Evolutionary conservation across 192 early-diverging fungal genomes (phyloP), one percentile per base, ranked within the genome.

Genomic region (Coemansia sp.): DNA sequence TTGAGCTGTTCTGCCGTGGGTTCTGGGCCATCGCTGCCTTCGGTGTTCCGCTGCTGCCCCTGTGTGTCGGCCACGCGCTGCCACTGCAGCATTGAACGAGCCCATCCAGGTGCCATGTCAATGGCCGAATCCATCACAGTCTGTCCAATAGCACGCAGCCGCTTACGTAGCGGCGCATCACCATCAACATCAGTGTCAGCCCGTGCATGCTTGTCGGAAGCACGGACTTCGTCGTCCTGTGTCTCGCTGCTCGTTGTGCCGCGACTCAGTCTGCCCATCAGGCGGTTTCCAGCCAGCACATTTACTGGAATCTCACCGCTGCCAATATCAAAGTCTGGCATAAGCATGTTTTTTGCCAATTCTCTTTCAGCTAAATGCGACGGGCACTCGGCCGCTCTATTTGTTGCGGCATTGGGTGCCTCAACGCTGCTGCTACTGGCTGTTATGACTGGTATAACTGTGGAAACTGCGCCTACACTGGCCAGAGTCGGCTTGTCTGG

Each of bases 61-160:
- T 69, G 63, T 3, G 26, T 35, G 37, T 78, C 75, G 4, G 75
- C 75, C 7, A 12, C 59, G 16, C 7, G 38, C 41, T 62, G 66
- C 0, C 67, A 70, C 22, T 64, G 60, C 14, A 78, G 60, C 32
- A 29, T 43, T 6, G 54, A 49, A 22, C 71, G 75, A 13, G 75
- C 75, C 75, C 75, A 78, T 1, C 64, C 63, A 10, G 75, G 75
- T 41, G 75, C 75, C 45, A 73, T 73, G 8, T 72, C 70, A 10
- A 69, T 49, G 9, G 60, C 65, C 49, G 60, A 62, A 6, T 60
- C 64, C 12, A 78, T 6, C 50, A 69, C 45, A 9, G 63, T 12
- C 14, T 37, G 49, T 5, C 75, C 75, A 1, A 73, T 5, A 10
- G 48, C 58, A 20, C 71, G 63, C 64, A 78, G 56, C 16, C 60